A percentile compares a stretch with the other conserved stretches of the same genome.
Evolutionary conservation across 805 yeast genomes (phyloP).

Genomic region (Candida sithepensis): DNA sequence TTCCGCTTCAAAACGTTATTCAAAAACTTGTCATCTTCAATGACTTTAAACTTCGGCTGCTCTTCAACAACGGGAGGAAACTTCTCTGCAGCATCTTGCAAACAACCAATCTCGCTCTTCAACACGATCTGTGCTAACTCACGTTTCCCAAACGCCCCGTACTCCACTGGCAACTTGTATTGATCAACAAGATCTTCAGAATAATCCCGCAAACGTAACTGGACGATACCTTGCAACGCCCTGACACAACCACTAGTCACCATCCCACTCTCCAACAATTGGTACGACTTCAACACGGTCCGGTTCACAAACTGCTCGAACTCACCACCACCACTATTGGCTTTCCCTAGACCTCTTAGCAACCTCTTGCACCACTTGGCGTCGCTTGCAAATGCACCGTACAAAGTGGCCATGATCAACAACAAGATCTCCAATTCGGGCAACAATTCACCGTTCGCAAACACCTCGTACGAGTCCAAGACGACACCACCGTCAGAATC

Average conservation of each 20-base stretch:
- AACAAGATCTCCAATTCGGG: conserved; percentile 56
- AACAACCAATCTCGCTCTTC: conserved; percentile 50
- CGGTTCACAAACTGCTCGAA: conserved; percentile 40
- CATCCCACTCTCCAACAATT: conserved; percentile 49
- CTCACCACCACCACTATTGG: conserved; percentile 20
- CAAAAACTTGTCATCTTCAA: conserved; percentile 58
- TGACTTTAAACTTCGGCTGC: conserved; percentile 33
- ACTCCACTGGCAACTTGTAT: conserved; percentile 15
- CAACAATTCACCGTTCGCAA: conserved; percentile 49
- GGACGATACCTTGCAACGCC: conserved; percentile 33
- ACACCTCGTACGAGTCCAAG: conserved; percentile 62
- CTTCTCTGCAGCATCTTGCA: conserved; percentile 35
- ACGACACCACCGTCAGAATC: conserved; percentile 36
- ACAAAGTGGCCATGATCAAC: conserved; percentile 45
- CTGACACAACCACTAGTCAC: conserved; percentile 37
- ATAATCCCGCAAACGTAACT: conserved; percentile 42
- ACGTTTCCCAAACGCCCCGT: conserved; percentile 20
- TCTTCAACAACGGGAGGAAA: conserved; percentile 28
- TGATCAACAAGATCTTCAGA: conserved; percentile 30
- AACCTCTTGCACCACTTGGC: conserved; percentile 30
- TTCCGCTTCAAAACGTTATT: conserved; percentile 57
- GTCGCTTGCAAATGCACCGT: conserved; percentile 30
- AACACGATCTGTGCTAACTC: conserved; percentile 55
- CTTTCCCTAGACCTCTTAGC: conserved; percentile 13
- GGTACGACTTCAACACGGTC: conserved; percentile 56